phyloP scores from a whole-genome alignment of 176 grass and related monocot species.

The Oryza longistaminata region DNA sequence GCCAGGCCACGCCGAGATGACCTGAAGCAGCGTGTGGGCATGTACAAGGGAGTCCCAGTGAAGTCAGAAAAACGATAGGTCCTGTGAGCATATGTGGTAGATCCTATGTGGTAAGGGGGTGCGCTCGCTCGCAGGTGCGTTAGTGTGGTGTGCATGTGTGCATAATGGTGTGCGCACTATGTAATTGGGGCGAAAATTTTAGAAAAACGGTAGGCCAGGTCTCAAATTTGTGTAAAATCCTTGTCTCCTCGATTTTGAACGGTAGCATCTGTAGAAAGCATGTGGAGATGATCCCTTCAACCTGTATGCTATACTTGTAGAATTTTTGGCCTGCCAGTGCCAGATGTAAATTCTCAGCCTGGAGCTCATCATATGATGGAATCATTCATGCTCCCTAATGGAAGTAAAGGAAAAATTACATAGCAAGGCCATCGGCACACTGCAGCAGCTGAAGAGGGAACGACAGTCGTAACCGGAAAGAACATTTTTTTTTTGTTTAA shows the following conservation, averaged over 20 bases:
- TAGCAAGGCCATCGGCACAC: too few species aligned
- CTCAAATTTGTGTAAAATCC: not conserved
- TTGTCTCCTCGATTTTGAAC: slow-evolving; percentile 33
- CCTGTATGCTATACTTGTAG: not conserved
- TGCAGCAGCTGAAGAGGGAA: too few species aligned
- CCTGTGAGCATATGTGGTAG: not conserved
- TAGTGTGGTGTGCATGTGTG: not conserved
- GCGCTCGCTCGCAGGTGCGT: not conserved
- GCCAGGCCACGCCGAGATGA: slow-evolving; percentile 72
- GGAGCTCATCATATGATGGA: too few species aligned
- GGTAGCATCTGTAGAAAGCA: slow-evolving; percentile 23
- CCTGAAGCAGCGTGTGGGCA: slow-evolving; percentile 56
- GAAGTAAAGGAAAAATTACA: too few species aligned
- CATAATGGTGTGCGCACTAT: not conserved
- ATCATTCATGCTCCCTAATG: too few species aligned
- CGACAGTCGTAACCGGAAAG: too few species aligned
- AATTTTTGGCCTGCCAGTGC: too few species aligned
- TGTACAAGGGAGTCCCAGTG: slow-evolving; percentile 81
- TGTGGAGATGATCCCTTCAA: not conserved
- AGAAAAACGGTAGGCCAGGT: slow-evolving; percentile 35
- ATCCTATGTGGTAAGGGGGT: not conserved
- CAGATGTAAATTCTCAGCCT: too few species aligned
- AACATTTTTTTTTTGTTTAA: too few species aligned
- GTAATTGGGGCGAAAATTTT: not conserved
- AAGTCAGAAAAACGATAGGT: slow-evolving; percentile 67